phyloP scores from a whole-genome alignment of 129 eudicot genomes.

The Escallonia rubra region DNA sequence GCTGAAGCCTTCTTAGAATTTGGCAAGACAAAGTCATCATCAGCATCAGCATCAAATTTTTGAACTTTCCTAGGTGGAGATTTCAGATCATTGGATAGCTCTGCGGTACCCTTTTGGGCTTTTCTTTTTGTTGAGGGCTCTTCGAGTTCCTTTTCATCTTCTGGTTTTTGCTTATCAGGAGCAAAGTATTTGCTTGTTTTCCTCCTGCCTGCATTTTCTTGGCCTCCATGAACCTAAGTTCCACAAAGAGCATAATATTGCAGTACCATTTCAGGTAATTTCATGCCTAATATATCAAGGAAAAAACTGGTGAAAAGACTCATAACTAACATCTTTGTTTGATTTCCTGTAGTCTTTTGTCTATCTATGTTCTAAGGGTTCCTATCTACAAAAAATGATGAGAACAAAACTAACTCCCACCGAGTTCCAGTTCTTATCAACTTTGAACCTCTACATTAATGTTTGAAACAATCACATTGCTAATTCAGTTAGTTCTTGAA shows the following conservation, averaged over 20 bases:
- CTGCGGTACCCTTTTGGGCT: constrained; percentile 29
- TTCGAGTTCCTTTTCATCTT: constrained; percentile 43
- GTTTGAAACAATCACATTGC: too few species aligned
- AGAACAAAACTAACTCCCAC: too few species aligned
- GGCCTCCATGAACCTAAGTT: constrained; percentile 47
- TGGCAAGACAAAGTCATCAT: constrained; percentile 60
- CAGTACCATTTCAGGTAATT: background rate
- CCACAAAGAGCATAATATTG: constrained; percentile 6
- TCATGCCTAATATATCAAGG: background rate
- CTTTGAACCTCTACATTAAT: too few species aligned
- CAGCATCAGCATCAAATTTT: constrained; percentile 46
- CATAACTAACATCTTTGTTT: too few species aligned
- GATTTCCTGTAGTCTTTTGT: too few species aligned
- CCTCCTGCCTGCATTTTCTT: constrained; percentile 70
- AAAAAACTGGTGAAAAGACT: background rate
- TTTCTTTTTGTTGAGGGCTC: constrained; percentile 58
- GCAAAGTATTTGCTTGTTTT: constrained; percentile 86
- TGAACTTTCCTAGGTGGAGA: constrained; percentile 49
- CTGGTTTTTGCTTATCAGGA: constrained; percentile 40
- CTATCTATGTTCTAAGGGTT: too few species aligned
- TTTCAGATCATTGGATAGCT: constrained; percentile 28
- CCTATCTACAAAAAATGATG: too few species aligned
- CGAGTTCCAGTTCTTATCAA: too few species aligned
- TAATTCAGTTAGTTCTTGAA: too few species aligned
- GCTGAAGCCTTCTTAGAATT: constrained; percentile 37